phyloP scores from a whole-genome alignment of 2,329 filamentous ascomycete species.

The Biscogniauxia mediterranea region DNA sequence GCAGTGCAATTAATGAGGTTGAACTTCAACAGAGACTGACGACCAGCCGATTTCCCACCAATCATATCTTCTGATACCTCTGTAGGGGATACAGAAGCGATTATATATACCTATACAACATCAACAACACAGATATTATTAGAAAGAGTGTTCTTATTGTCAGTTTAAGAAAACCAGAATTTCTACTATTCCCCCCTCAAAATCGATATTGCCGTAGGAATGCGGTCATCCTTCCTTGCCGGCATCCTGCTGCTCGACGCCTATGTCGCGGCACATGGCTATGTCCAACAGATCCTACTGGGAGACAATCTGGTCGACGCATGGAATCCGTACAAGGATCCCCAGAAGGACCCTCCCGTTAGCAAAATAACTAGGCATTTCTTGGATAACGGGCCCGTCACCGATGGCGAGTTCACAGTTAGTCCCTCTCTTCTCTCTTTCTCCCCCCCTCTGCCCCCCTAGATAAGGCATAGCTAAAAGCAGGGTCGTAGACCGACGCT shows the following conservation, averaged over 20 bases:
- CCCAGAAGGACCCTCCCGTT: conserved; percentile 23
- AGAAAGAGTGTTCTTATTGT: too few relatives aligned
- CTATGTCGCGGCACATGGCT: conserved; percentile 18
- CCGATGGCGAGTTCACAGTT: conserved; percentile 23
- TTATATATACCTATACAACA: too few relatives aligned
- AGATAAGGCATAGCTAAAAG: not conserved
- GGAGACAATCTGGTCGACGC: conserved; percentile 25
- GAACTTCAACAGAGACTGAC: too few relatives aligned
- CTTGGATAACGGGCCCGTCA: conserved; percentile 29
- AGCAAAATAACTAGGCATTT: conserved; percentile 27
- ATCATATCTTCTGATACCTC: too few relatives aligned
- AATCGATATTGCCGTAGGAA: not conserved
- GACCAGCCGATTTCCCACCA: too few relatives aligned
- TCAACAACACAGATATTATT: too few relatives aligned
- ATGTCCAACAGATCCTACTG: conserved; percentile 23
- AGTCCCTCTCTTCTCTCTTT: not conserved
- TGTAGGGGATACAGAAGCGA: too few relatives aligned
- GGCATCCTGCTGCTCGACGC: not conserved
- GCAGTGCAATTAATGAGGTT: too few relatives aligned
- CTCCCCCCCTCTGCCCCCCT: not conserved
- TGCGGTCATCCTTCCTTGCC: not conserved
- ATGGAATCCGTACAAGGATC: conserved; percentile 31
- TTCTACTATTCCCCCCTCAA: not conserved
- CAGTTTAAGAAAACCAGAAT: too few relatives aligned
- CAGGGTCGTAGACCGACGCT: conserved; percentile 21